A percentile compares a stretch with the other conserved stretches of the same genome.
Conservation (phyloP, 1,139 yeast species). For the Kodamaea alishanica region DNA sequence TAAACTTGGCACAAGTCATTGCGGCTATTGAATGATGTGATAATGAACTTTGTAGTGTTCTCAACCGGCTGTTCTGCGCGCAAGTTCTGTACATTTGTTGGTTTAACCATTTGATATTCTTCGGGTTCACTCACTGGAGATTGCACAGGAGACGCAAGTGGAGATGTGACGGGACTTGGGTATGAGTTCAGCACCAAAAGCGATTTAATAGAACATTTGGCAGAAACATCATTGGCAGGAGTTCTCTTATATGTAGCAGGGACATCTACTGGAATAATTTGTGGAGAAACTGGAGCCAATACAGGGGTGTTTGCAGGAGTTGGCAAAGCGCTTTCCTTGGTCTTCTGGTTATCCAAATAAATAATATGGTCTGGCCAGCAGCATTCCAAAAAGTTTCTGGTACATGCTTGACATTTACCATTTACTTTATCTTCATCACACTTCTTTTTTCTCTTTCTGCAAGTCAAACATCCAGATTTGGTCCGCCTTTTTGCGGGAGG, state of each 20-base stretch:
- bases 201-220: conserved; percentile 16
- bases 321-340: conserved; percentile 3
- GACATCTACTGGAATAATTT: not conserved
- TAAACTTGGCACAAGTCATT: conserved; percentile 26
- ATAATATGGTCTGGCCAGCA: conserved; percentile 22
- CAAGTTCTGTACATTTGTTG: no score
- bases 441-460: conserved; percentile 66
- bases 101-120: no score
- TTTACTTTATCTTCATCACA: conserved; percentile 59
- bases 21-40: conserved; percentile 25
- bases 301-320: conserved; percentile 8
- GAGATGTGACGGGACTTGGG: conserved; percentile 21
- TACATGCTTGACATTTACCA: conserved; percentile 48
- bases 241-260: conserved; percentile 5
- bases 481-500: conserved; percentile 45
- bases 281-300: conserved; percentile 4
- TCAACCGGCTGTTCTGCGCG: conserved; percentile 1
- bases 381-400: conserved; percentile 46
- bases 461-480: conserved; percentile 72
- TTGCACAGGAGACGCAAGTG: conserved; percentile 8
- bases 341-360: no score
- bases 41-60: conserved; percentile 20
- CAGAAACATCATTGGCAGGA: conserved; percentile 8
- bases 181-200: conserved; percentile 13
- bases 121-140: not conserved